These are phyloP conservation scores for Teratosphaeria gauchensis DNA, from an alignment of 2,329 filamentous ascomycete genomes.

Conservation along the genomic window DNA sequence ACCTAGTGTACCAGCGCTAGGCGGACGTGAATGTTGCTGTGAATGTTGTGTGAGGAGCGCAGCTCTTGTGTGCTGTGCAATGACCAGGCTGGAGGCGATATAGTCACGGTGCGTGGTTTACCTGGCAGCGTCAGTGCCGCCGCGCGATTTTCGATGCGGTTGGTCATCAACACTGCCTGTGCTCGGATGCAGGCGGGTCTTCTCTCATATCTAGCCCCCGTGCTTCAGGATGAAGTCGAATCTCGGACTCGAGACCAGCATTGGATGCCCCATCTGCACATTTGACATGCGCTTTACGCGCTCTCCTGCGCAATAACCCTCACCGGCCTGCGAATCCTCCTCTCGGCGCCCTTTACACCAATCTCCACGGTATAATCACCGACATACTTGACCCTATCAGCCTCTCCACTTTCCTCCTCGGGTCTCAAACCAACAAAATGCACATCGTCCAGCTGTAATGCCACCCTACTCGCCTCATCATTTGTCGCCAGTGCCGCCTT, in stretches of 20 bases:
- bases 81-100: background rate
- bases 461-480: conserved; percentile 42
- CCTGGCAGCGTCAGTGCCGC: background rate
- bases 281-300: background rate
- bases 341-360: conserved; percentile 37
- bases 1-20: too few species aligned
- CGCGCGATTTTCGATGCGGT: too few species aligned
- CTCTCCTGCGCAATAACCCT: conserved; percentile 31
- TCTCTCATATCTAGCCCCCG: background rate
- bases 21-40: background rate
- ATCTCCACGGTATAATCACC: conserved; percentile 46
- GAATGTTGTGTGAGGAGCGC: background rate
- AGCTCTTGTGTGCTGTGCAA: background rate
- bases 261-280: background rate
- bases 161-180: background rate
- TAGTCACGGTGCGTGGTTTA: background rate
- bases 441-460: conserved; percentile 42
- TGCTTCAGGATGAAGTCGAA: background rate
- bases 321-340: conserved; percentile 32
- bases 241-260: background rate
- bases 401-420: conserved; percentile 23
- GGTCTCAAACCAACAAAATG: conserved; percentile 33
- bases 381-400: conserved; percentile 41
- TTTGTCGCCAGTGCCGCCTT: conserved; percentile 41
- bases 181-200: background rate